phyloP scores from a whole-genome alignment of 2,329 filamentous ascomycete species.

The Dendryphion nanum region DNA sequence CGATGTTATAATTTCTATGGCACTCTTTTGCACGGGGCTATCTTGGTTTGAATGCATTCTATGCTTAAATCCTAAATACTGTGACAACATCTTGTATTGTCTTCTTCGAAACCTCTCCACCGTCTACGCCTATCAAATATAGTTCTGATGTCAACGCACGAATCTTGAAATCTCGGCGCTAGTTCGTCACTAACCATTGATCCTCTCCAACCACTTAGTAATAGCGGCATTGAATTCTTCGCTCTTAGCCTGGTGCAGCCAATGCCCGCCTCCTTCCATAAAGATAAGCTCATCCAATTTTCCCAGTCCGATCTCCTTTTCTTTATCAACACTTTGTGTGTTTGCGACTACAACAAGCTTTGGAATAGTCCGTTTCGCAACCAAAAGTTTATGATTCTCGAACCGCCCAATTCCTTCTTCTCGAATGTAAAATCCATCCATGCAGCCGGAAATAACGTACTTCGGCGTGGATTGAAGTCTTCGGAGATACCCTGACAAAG shows the following conservation, averaged over 20 bases:
- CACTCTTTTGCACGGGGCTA: no score
- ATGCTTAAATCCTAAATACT: no score
- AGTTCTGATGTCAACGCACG: no score
- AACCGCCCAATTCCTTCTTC: conserved; percentile 1
- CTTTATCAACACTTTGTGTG: conserved; percentile 10
- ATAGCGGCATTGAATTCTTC: conserved; percentile 15
- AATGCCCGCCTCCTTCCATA: conserved; percentile 12
- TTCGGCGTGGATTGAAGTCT: conserved; percentile 7
- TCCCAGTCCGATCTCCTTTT: conserved; percentile 8
- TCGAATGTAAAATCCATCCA: conserved; percentile 1
- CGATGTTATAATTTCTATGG: no score
- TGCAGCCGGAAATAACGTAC: conserved; percentile 6
- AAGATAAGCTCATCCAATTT: neutral
- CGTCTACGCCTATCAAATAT: no score
- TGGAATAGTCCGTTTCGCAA: conserved; percentile 10
- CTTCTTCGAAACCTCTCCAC: no score
- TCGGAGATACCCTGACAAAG: conserved; percentile 12
- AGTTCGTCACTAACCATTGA: no score
- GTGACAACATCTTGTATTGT: no score
- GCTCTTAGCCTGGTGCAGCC: conserved; percentile 13
- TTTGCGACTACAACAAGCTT: conserved; percentile 10
- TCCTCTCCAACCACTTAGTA: conserved; percentile 13
- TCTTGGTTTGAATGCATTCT: no score
- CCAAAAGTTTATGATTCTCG: conserved; percentile 9
- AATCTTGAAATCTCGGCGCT: no score